Evolutionary conservation across 805 yeast genomes (phyloP), one percentile per base, ranked within the genome.

Genomic region (Yarrowia osloensis): DNA sequence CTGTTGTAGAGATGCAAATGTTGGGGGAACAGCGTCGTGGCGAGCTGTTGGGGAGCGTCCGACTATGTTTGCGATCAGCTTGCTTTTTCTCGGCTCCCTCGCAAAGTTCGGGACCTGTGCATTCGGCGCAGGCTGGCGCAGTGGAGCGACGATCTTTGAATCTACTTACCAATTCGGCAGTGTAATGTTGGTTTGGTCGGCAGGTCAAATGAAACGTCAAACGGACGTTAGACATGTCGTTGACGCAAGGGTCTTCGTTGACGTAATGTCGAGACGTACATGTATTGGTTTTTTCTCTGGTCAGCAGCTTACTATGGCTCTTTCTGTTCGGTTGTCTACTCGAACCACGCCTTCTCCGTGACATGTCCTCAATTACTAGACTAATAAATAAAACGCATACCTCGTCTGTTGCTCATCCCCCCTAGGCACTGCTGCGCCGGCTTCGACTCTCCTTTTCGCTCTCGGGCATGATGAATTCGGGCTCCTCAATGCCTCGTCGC

Each of bases 391-490:
- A 26, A 24, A 15, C 15, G 24, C 28, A 19, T 1, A 1, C 6
- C 47, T 42, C 49, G 19, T 17, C 22, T 19, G 17, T 35, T 35
- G 39, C 39, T 24, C 29, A 3, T 6, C 7, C 31, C 12, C 28
- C 21, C 15, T 11, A 50, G 13, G 57, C 57, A 33, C 40, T 31
- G 22, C 61, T 37, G n/a, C 61, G 22, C 17, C 61, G 31, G 12
- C 61, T 54, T 9, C 61, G 24, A 19, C 44, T 54, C 61, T 54
- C 61, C 44, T 54, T 54, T 37, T 54, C 61, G 17, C 61, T 54
- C 22, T 54, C 61, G 11, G 61, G 61, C 61, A 54, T 54, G 44
- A 54, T 37, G 19, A 54, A 54, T 17, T 54, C 61, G 5, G 61
- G 61, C 22, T 54, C 61, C 21, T 24, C 61, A 9, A 54, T 37